Conservation (phyloP, 2,329 filamentous ascomycete species). For the Fusarium camptoceras region DNA sequence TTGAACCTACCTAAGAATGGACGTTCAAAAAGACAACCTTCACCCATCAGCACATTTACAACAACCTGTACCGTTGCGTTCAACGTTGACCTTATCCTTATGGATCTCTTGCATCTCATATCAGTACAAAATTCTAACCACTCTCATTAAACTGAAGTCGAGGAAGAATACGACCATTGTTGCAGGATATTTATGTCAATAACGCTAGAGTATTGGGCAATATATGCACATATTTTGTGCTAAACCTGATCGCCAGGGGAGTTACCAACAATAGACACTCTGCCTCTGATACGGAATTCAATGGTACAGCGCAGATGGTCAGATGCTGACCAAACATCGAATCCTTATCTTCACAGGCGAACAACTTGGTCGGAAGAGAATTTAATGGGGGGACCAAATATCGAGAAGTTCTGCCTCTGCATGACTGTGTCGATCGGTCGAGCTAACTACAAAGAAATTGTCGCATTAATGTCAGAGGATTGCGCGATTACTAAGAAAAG, state of each 20-base stretch:
- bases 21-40: background rate
- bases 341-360: background rate
- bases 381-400: background rate
- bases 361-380: background rate
- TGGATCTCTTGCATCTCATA: background rate
- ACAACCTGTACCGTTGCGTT: background rate
- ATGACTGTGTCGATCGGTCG: background rate
- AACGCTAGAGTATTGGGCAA: background rate
- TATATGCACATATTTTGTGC: background rate
- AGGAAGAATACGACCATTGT: background rate
- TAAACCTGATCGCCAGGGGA: constrained; percentile 12
- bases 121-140: background rate
- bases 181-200: background rate
- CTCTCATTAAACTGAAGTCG: background rate
- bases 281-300: background rate
- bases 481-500: constrained; percentile 40
- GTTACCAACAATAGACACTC: background rate
- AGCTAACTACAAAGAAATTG: constrained; percentile 9
- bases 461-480: constrained; percentile 24
- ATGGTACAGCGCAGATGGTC: background rate
- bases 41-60: background rate
- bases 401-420: background rate
- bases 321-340: background rate
- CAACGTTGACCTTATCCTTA: background rate
- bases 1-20: background rate